Evolutionary conservation across 1,139 yeast species (phyloP).

Genomic region (Taphrina betulina): DNA sequence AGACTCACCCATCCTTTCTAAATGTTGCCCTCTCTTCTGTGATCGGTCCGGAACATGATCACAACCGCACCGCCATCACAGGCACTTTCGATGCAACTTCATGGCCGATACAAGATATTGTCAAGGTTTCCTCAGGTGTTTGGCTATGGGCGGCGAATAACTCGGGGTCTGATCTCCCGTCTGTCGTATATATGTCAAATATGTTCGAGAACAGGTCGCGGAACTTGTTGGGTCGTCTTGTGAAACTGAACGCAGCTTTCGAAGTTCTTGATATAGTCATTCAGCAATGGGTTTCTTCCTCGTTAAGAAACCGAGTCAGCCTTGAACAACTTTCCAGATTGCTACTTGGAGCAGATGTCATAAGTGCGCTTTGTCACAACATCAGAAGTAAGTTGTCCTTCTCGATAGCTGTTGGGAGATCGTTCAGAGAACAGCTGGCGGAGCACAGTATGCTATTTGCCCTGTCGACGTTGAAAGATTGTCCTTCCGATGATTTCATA

Average conservation of each 20-base stretch:
- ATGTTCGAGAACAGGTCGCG: not conserved
- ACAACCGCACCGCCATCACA: not conserved
- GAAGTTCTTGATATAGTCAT: constrained; percentile 3
- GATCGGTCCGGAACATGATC: too few species aligned
- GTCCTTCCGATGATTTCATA: not conserved
- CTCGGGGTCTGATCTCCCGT: not conserved
- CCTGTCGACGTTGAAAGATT: not conserved
- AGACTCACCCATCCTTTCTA: not conserved
- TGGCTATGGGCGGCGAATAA: constrained; percentile 6
- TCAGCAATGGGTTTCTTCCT: not conserved
- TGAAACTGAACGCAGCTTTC: not conserved
- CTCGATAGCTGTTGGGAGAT: not conserved
- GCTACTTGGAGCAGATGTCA: not conserved
- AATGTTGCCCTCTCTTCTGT: not conserved
- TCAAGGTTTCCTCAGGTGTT: not conserved
- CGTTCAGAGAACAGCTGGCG: not conserved
- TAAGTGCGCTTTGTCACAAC: not conserved
- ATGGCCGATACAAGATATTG: not conserved
- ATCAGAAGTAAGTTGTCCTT: constrained; percentile 1
- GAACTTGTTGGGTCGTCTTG: not conserved
- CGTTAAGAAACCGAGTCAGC: not conserved
- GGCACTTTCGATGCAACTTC: not conserved
- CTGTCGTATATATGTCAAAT: constrained; percentile 1
- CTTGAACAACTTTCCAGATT: not conserved
- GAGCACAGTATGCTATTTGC: not conserved